Conservation (phyloP, 257 asterid species). For the Ilex asprella region DNA sequence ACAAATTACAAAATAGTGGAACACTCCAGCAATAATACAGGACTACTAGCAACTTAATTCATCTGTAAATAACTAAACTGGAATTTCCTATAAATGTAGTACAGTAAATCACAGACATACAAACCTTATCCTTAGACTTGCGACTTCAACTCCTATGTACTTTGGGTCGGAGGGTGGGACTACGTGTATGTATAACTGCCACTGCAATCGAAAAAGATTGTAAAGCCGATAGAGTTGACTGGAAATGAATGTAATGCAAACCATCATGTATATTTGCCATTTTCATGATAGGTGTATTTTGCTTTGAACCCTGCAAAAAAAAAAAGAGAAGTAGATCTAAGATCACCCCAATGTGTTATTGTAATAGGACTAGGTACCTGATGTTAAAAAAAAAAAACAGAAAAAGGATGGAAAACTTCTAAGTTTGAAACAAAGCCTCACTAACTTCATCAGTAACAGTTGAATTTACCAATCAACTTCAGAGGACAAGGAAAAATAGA, state of each 20-base stretch:
- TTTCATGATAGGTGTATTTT: slow-evolving; percentile 50
- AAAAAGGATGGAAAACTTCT: no score
- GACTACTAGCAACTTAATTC: no score
- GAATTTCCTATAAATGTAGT: background rate
- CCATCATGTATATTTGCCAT: slow-evolving; percentile 70
- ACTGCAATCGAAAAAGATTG: slow-evolving; percentile 79
- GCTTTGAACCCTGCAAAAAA: slow-evolving; percentile 62
- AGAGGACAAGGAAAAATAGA: no score
- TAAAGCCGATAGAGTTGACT: slow-evolving; percentile 56
- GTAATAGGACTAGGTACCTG: no score
- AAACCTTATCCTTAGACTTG: background rate
- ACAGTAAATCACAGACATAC: background rate
- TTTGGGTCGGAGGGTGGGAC: slow-evolving; percentile 42
- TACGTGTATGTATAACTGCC: slow-evolving; percentile 66
- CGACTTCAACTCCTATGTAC: slow-evolving; percentile 44
- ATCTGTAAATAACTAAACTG: background rate
- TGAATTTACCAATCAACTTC: no score
- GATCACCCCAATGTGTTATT: slow-evolving; percentile 4
- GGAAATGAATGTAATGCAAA: slow-evolving; percentile 66
- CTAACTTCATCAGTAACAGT: no score
- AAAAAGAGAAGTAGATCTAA: background rate
- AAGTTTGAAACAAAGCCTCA: no score
- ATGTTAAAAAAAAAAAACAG: no score
- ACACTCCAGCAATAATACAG: no score
- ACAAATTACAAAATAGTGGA: no score